Base-by-base conservation (phyloP, 2,329 filamentous ascomycete species). In the Lachnellula hyalina region DNA sequence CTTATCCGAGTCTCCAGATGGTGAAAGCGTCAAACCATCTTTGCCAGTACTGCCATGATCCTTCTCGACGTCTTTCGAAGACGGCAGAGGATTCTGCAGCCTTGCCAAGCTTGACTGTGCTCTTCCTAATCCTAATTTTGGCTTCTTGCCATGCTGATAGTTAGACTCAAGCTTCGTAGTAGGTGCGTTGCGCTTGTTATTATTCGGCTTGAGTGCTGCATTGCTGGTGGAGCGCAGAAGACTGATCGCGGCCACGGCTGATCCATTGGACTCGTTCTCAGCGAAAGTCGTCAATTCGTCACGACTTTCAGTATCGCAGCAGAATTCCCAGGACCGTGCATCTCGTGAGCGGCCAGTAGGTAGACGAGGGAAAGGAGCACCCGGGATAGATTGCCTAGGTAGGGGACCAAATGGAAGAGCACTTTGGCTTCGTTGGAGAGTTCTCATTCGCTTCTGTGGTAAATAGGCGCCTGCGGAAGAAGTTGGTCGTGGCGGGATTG, bases 241-340 rank as follows among this genome's bases (percentile, higher is more conserved):
- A 60, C 84, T 90, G 57, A 96, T 94, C 36, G 89, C 90, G 35
- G 88, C 88, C 56, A 87, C 82, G 52, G 89, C 90, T 42, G 88
- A 92, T 21, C 89, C 90, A 62, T 80, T 89, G 7, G 83, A 83
- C 67, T 95, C 90, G 63, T 89, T 85, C 72, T 93, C 87, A 9
- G 89, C 88, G 62, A 90, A 87, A n/a, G 82, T 82, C 21, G 86
- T 91, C 53, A 96, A 75, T 61, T 90, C 88, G 65, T 90, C 89
- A 44, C 87, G 85, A 50, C 82, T 77, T 61, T 94, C 89, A 7
- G 86, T 85, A 67, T 96, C 90, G 65, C 90, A 93, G 74, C 89
- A 92, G 54, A 90, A 90, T 67, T 96, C 90, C 93, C 93, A 96
- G 6, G 87, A 89, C 49, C 91, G 85, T 17, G 91, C 89, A 70